These are phyloP conservation scores for Penicillium cinerascens DNA, from an alignment of 495 filamentous ascomycete genomes.

Conservation along the genomic window DNA sequence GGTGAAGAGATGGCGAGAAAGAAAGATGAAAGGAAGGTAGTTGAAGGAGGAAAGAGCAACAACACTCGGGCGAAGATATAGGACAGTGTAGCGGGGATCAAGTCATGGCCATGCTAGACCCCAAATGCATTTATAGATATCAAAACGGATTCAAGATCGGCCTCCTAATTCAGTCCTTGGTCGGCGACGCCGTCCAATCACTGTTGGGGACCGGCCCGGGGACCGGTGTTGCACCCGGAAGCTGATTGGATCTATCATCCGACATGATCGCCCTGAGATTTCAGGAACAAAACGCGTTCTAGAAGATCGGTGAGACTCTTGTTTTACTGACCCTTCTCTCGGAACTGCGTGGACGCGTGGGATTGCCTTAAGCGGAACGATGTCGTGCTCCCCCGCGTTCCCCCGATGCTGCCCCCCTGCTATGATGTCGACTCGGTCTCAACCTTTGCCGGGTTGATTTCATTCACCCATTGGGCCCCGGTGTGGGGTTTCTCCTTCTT, in stretches of 20 bases:
- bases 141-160: constrained; percentile 21
- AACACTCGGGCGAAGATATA: background rate
- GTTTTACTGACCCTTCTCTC: background rate
- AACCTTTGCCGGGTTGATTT: background rate
- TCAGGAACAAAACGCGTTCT: constrained; percentile 21
- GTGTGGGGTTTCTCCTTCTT: constrained; percentile 7
- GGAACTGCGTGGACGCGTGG: constrained; percentile 17
- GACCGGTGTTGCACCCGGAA: constrained; percentile 18
- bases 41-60: background rate
- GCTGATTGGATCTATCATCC: constrained; percentile 16
- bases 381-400: constrained; percentile 20
- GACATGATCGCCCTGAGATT: constrained; percentile 19
- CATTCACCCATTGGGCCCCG: constrained; percentile 5
- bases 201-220: constrained; percentile 19
- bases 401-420: constrained; percentile 8
- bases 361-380: constrained; percentile 21
- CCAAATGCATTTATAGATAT: constrained; percentile 1
- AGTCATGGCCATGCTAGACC: background rate
- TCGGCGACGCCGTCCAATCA: constrained; percentile 24
- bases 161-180: constrained; percentile 7
- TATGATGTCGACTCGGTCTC: background rate
- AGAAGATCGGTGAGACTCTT: constrained; percentile 13
- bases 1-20: constrained; percentile 4
- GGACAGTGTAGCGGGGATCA: constrained; percentile 1
- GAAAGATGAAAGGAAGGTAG: constrained; percentile 1